Evolutionary conservation across 257 asterid genomes (phyloP), one percentile per base, ranked within the genome.

Genomic region (Nyctanthes arbortristis): DNA sequence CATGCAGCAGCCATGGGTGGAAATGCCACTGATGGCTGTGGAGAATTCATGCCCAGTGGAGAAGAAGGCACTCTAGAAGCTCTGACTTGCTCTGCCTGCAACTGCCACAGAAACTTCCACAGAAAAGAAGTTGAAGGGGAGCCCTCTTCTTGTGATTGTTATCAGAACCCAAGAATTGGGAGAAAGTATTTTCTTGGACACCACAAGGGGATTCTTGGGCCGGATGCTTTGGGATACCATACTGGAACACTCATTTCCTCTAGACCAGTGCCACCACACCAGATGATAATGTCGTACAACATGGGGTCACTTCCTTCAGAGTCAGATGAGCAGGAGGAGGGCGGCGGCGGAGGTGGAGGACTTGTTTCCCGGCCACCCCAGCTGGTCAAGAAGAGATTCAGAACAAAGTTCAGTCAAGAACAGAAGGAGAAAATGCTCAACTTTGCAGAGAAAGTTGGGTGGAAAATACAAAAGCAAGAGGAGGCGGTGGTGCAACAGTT

Each of bases 1-100:
- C 98, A 93, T 71, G 98, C 98, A 31, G 98, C 98, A 1, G 20
- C 88, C 40, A 88, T 90, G 90, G 98, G 98, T 4, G 96, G 96
- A 2, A 87, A 78, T 75, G 91, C 96, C 49, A 88, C 90, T 4
- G 97, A 93, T 75, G 98, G 98, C 0, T 93, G 98, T 69, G 98
- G 98, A 4, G 98, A 93, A 66, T 93, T 93, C 81, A 90, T 93
- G 98, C 88, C 97, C 0, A 83, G 87, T 72, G 98, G 96, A 2
- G 95, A 85, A 57, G 98, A 90, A 4, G 97, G 95, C 45, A 75
- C 82, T 0, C 54, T 93, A 1, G 96, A 87, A 49, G 92, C 98
- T 6, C 84, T 93, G 29, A 90, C 84, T 11, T 93, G 98, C 79
- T 93, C 96, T 57, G 96, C 89, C 78, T 93, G 97, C 86, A 57